Conservation (phyloP, 176 grass and related monocot genomes). For the Eleusine coracana region DNA sequence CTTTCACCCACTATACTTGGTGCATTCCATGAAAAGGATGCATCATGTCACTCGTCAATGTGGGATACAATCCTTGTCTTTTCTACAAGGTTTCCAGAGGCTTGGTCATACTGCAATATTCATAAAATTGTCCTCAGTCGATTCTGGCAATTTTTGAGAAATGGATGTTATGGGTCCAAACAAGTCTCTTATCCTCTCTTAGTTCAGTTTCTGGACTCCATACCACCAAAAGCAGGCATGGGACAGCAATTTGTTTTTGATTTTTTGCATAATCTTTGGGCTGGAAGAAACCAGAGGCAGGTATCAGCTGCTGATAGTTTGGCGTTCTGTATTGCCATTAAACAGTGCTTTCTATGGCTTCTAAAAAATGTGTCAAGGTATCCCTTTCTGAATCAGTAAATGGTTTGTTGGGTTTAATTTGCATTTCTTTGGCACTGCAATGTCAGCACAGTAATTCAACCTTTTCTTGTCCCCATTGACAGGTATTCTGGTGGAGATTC, state of each 20-base stretch:
- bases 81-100: constrained; percentile 75
- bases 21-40: constrained; percentile 81
- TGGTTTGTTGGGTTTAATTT: constrained; percentile 37
- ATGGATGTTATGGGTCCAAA: constrained; percentile 94
- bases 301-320: constrained; percentile 66
- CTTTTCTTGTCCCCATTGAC: constrained; percentile 24
- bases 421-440: constrained; percentile 19
- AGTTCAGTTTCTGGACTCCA: constrained; percentile 77
- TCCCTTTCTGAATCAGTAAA: constrained; percentile 25
- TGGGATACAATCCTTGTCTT: constrained; percentile 81
- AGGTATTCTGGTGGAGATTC: constrained; percentile 62
- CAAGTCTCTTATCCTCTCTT: constrained; percentile 73
- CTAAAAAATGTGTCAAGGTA: constrained; percentile 76
- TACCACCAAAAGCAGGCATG: constrained; percentile 61
- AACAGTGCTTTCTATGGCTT: constrained; percentile 75
- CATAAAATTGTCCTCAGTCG: constrained; percentile 69
- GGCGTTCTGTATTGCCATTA: constrained; percentile 69
- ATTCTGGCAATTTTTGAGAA: constrained; percentile 81
- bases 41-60: constrained; percentile 82
- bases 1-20: constrained; percentile 74
- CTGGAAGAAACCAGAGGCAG: constrained; percentile 76
- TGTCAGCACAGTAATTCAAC: background rate
- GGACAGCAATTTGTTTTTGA: constrained; percentile 72
- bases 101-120: constrained; percentile 87
- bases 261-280: constrained; percentile 86